Evolutionary conservation across 306 rosid species (phyloP).

Genomic region (Acacia confusa): DNA sequence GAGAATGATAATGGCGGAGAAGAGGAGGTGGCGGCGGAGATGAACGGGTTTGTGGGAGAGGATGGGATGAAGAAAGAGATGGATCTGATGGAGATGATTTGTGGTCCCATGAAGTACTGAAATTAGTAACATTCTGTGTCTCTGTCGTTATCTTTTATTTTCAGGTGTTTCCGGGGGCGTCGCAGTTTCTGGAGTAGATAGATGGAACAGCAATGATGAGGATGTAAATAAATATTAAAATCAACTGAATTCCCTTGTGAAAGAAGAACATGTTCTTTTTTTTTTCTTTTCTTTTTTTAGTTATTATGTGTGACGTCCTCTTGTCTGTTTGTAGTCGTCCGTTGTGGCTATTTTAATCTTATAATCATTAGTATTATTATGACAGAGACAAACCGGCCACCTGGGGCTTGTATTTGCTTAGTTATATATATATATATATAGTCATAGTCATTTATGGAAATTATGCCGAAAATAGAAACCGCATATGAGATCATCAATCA

Average conservation of each 20-base stretch:
- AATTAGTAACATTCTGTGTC: not conserved
- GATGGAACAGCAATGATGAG: not conserved
- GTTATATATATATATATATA: too few relatives aligned
- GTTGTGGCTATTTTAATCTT: not conserved
- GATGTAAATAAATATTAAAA: not conserved
- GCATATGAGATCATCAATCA: not conserved
- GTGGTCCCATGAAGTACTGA: not conserved
- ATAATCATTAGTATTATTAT: not conserved
- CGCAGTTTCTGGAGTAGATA: not conserved
- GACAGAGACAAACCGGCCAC: not conserved
- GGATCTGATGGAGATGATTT: constrained; percentile 31
- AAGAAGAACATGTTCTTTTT: not conserved
- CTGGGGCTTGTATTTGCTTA: too few relatives aligned
- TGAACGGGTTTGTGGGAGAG: constrained; percentile 5
- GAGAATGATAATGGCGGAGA: not conserved
- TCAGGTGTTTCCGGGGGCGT: not conserved
- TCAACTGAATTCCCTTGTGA: not conserved
- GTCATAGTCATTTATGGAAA: not conserved
- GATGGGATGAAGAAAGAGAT: constrained; percentile 28
- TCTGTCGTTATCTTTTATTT: not conserved
- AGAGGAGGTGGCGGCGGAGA: constrained; percentile 31
- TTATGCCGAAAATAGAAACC: not conserved
- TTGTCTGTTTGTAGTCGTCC: not conserved
- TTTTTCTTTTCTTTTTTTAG: not conserved
- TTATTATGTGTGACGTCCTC: not conserved